Conservation (phyloP, 345 rosid genomes). For the Lenwebbia sp. region DNA sequence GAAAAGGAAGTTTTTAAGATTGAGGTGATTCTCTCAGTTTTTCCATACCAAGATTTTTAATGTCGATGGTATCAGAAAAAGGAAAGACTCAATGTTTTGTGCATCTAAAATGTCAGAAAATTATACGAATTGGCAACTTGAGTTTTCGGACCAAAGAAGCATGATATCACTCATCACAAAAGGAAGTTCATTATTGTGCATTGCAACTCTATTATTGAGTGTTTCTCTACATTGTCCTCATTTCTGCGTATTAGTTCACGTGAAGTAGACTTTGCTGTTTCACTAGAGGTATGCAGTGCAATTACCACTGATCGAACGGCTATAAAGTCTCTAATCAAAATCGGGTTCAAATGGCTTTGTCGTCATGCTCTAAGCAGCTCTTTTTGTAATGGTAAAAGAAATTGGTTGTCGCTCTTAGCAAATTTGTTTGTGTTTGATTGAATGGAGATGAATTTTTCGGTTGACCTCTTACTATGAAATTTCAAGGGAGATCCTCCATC, state of each 20-base stretch:
- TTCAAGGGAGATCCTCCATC: not conserved
- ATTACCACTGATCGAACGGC: not conserved
- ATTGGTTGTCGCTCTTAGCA: not conserved
- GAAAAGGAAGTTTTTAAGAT: slow-evolving; percentile 61
- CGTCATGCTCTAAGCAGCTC: not conserved
- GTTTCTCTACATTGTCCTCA: not conserved
- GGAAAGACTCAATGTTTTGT: not conserved
- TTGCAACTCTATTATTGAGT: not conserved
- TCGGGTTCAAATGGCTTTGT: not conserved
- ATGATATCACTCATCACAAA: not conserved
- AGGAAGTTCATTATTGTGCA: not conserved
- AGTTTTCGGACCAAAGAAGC: not conserved
- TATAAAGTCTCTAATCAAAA: not conserved
- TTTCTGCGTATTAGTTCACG: not conserved
- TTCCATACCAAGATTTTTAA: not conserved
- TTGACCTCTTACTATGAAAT: not conserved
- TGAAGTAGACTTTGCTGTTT: not conserved
- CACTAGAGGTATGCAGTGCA: not conserved
- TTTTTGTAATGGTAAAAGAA: not conserved
- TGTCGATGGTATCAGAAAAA: not conserved
- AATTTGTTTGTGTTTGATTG: not conserved
- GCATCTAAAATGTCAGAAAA: not conserved
- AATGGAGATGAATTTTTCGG: not conserved
- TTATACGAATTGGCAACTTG: not conserved
- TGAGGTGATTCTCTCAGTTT: slow-evolving; percentile 41